Conservation (phyloP, 305 asterid genomes). For the Rubia tinctorum region DNA sequence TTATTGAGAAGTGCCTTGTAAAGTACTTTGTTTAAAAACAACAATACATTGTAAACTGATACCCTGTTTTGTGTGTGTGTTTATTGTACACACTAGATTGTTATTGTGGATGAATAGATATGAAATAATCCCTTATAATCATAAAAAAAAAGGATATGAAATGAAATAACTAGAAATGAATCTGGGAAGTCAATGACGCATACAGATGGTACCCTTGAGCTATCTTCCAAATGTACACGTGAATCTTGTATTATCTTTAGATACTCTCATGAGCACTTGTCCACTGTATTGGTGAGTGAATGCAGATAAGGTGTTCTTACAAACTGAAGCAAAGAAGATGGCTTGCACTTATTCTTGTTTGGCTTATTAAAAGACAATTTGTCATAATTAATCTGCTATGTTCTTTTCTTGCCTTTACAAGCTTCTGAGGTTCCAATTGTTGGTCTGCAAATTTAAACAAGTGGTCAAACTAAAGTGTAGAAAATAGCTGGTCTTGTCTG, state of each 20-base stretch:
- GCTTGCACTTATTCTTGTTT: too few relatives aligned
- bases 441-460: too few relatives aligned
- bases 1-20: neutral
- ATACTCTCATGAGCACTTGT: neutral
- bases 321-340: neutral
- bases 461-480: neutral
- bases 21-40: neutral
- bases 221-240: neutral
- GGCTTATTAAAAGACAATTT: neutral
- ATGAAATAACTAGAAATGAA: neutral
- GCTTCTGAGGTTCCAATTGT: too few relatives aligned
- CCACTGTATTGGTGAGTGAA: neutral
- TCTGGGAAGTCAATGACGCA: neutral
- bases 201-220: constrained; percentile 1
- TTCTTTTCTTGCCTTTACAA: too few relatives aligned
- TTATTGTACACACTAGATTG: neutral
- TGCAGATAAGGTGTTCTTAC: neutral
- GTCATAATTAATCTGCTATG: neutral
- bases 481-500: neutral
- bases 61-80: neutral
- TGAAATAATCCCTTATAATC: neutral
- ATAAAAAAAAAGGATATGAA: too few relatives aligned
- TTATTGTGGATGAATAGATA: neutral
- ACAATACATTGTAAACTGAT: neutral
- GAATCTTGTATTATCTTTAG: neutral